phyloP scores from a whole-genome alignment of 2,329 filamentous ascomycete genomes.

The Fusarium secorum region DNA sequence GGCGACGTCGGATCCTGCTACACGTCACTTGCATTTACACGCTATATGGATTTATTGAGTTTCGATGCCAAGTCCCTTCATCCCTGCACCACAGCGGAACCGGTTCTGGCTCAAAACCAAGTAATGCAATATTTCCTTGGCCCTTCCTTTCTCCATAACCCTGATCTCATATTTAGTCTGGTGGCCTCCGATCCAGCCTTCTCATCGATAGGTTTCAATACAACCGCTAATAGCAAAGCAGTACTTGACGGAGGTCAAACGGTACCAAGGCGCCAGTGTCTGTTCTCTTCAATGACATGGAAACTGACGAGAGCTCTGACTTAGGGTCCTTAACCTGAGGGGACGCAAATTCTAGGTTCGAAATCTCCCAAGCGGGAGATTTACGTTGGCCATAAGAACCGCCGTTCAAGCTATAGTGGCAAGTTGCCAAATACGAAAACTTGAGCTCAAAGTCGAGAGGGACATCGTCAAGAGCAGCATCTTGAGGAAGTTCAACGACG shows the following conservation, averaged over 20 bases:
- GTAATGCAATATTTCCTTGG: no score
- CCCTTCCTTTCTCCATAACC: neutral
- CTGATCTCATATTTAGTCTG: neutral
- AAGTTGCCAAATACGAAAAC: neutral
- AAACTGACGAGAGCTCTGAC: neutral
- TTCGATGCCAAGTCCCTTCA: neutral
- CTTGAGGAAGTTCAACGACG: neutral
- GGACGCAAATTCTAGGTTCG: neutral
- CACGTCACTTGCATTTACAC: neutral
- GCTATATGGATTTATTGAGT: neutral
- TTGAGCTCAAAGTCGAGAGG: neutral
- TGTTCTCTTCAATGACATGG: neutral
- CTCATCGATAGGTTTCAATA: neutral
- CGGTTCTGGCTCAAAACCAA: neutral
- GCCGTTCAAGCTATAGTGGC: neutral
- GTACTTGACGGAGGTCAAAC: neutral
- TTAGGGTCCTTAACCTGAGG: neutral
- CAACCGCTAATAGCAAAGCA: neutral
- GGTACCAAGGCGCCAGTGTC: neutral
- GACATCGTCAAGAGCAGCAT: neutral
- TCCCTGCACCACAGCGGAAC: neutral
- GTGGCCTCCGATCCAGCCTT: rapidly evolving
- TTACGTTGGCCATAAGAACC: neutral
- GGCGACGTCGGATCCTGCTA: neutral
- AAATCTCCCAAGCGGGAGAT: neutral